A percentile compares a stretch with the other conserved stretches of the same genome.
Evolutionary conservation across 768 basidiomycete genomes (phyloP).

Genomic region (Tulasnella sp.): DNA sequence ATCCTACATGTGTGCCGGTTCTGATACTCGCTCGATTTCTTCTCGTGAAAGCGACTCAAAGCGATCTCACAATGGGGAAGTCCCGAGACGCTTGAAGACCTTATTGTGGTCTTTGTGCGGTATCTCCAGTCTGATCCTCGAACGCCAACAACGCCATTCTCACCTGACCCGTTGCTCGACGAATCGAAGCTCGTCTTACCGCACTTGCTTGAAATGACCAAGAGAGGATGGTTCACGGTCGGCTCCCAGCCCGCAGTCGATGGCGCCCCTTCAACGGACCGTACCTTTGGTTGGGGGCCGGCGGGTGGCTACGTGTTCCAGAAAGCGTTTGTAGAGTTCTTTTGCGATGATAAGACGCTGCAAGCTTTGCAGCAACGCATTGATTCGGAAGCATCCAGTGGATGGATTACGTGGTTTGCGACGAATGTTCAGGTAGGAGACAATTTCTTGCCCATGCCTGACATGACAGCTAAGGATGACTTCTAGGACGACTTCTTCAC

Average conservation of each 20-base stretch:
- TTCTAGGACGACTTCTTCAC: conserved; percentile 62
- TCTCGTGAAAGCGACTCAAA: conserved; percentile 40
- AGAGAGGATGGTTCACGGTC: conserved; percentile 86
- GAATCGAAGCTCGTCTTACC: conserved; percentile 76
- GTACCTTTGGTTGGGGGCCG: conserved; percentile 88
- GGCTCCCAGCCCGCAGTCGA: conserved; percentile 93
- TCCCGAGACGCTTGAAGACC: conserved; percentile 51
- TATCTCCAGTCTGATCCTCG: conserved; percentile 54
- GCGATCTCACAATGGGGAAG: conserved; percentile 65
- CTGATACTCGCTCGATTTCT: neutral
- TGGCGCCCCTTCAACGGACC: conserved; percentile 59
- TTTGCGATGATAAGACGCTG: conserved; percentile 53
- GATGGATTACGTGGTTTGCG: conserved; percentile 79
- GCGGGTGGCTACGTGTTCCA: conserved; percentile 89
- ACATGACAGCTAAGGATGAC: neutral
- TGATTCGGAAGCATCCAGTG: conserved; percentile 36
- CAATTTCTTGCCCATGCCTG: neutral
- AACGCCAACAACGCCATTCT: conserved; percentile 77
- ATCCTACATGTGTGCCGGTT: neutral
- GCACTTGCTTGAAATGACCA: conserved; percentile 64
- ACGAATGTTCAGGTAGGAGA: conserved; percentile 55
- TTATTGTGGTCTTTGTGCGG: conserved; percentile 67
- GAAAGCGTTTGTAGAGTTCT: conserved; percentile 96
- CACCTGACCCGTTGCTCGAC: conserved; percentile 60
- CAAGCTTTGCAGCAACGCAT: conserved; percentile 49